Percentiles rank a stretch among this genome's conserved stretches.
phyloP scores from a whole-genome alignment of 2,329 filamentous ascomycete species.

The Trichophyton rubrum region DNA sequence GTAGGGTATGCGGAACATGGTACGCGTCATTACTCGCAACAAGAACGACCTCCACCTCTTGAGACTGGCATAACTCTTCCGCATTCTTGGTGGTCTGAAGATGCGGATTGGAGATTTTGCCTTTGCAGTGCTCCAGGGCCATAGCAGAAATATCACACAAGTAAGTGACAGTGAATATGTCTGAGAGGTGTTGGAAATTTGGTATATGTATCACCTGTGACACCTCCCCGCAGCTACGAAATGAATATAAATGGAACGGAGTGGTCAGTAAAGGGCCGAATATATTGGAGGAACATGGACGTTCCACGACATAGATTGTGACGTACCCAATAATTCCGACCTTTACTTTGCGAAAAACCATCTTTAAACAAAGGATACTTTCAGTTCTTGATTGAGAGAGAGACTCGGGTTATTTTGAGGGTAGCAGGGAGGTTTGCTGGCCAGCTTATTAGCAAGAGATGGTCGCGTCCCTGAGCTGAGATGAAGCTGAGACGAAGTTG shows the following conservation, averaged over 20 bases:
- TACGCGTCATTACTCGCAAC: slow-evolving; percentile 40
- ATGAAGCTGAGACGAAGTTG: background rate
- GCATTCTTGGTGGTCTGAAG: slow-evolving; percentile 27
- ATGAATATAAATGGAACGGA: background rate
- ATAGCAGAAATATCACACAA: slow-evolving; percentile 42
- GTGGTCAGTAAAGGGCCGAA: background rate
- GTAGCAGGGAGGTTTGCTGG: background rate
- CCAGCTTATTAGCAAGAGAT: background rate
- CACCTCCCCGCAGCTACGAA: slow-evolving; percentile 8
- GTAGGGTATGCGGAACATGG: slow-evolving; percentile 38
- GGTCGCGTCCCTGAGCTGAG: background rate
- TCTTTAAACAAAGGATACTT: background rate
- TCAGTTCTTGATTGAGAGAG: background rate
- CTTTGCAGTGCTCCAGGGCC: slow-evolving; percentile 29
- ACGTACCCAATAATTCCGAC: background rate
- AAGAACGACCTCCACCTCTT: slow-evolving; percentile 40
- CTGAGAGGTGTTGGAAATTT: slow-evolving; percentile 21
- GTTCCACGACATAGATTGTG: background rate
- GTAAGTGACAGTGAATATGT: slow-evolving; percentile 36
- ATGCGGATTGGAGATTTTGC: slow-evolving; percentile 16
- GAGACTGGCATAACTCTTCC: slow-evolving; percentile 32
- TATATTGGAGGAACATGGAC: background rate
- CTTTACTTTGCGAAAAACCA: background rate
- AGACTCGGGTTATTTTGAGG: background rate
- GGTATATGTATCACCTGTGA: slow-evolving; percentile 11